Conservation (phyloP, 805 yeast species). For the Cyberlindnera xishuangbannaensis region DNA sequence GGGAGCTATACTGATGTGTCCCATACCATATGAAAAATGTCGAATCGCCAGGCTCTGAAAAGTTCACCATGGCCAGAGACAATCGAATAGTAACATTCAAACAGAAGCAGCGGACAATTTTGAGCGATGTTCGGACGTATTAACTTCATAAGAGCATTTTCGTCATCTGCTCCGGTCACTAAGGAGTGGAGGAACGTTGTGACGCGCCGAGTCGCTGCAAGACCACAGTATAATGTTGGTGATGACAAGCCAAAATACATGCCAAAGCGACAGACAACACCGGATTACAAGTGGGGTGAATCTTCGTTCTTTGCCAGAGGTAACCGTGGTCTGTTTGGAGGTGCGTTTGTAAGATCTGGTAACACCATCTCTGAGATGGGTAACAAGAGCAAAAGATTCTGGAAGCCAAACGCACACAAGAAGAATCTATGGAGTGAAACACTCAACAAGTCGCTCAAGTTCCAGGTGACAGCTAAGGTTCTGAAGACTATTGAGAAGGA, state of each 20-base stretch:
- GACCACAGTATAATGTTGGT: conserved; percentile 45
- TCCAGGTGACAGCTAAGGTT: conserved; percentile 73
- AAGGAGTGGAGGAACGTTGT: conserved; percentile 42
- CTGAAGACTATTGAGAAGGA: conserved; percentile 83
- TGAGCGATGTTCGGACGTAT: conserved; percentile 14
- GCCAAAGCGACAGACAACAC: conserved; percentile 42
- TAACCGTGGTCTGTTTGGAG: conserved; percentile 88
- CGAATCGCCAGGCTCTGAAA: not conserved
- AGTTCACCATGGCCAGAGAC: too few relatives aligned
- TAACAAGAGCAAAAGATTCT: conserved; percentile 67
- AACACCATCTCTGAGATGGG: conserved; percentile 72
- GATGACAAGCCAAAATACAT: conserved; percentile 43
- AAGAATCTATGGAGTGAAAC: conserved; percentile 83
- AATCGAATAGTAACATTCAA: not conserved
- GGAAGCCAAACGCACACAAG: conserved; percentile 76
- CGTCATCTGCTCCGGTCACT: conserved; percentile 10
- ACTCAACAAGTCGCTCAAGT: conserved; percentile 43
- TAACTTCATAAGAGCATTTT: conserved; percentile 18
- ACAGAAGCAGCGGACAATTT: not conserved
- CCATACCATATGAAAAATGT: conserved; percentile 3
- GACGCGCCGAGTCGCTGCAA: conserved; percentile 38
- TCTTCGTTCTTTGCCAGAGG: conserved; percentile 75
- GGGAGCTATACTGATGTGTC: conserved; percentile 10
- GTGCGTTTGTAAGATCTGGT: conserved; percentile 72
- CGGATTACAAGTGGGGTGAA: conserved; percentile 76